Conservation (phyloP, 1,139 yeast genomes). For the Meyerozyma sp. region DNA sequence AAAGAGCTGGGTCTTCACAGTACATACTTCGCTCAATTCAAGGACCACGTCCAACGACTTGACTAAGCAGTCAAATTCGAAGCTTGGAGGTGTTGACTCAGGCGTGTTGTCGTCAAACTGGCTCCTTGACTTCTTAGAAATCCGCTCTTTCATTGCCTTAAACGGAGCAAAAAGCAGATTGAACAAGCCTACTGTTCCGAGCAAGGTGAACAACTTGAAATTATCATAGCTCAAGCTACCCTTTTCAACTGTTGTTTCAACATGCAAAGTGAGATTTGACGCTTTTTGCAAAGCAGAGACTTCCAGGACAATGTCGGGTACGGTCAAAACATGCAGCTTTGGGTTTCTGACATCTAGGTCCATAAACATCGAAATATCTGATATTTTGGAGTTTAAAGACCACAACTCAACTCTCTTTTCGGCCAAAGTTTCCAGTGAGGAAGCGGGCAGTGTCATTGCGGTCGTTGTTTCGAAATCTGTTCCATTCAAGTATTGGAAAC, state of each 20-base stretch:
- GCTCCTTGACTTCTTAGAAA: slow-evolving; percentile 19
- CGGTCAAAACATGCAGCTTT: slow-evolving; percentile 9
- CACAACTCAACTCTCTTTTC: slow-evolving; percentile 13
- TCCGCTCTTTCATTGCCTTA: slow-evolving; percentile 16
- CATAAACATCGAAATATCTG: slow-evolving; percentile 21
- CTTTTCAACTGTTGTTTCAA: slow-evolving; percentile 24
- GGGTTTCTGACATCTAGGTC: slow-evolving; percentile 18
- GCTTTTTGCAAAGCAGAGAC: slow-evolving; percentile 11
- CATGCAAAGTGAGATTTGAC: slow-evolving; percentile 19
- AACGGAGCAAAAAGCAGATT: slow-evolving; percentile 42
- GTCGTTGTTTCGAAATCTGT: neutral
- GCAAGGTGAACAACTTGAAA: slow-evolving; percentile 44
- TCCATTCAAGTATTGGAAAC: slow-evolving; percentile 7
- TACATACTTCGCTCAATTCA: slow-evolving; percentile 43
- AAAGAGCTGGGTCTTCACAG: slow-evolving; percentile 41
- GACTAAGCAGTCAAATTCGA: slow-evolving; percentile 11
- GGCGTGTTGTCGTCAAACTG: slow-evolving; percentile 11
- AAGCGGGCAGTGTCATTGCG: slow-evolving; percentile 2
- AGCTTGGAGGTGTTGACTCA: neutral
- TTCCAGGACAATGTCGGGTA: slow-evolving; percentile 15
- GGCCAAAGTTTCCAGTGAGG: slow-evolving; percentile 23
- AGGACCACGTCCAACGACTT: slow-evolving; percentile 21
- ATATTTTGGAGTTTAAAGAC: slow-evolving; percentile 11
- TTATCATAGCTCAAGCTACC: slow-evolving; percentile 38
- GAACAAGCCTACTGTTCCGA: slow-evolving; percentile 52